Evolutionary conservation across 140 eudicot species (phyloP), one percentile per base, ranked within the genome.

Genomic region (Erigeron philadelphicus): DNA sequence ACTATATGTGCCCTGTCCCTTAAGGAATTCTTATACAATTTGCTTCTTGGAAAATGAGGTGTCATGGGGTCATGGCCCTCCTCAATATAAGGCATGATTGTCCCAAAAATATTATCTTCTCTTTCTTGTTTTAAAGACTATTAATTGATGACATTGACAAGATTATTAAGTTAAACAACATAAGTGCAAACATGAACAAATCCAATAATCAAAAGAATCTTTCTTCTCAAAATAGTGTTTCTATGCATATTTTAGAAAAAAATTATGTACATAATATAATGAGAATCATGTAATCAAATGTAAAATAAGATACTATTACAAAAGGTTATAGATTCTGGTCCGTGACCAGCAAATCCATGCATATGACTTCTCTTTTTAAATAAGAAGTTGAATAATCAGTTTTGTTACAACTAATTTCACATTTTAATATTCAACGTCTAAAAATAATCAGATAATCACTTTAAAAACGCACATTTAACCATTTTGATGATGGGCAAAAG

Each of bases 1-100:
- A 76, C 72, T 76, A 63, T 41, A 21, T 78, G 38, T 31, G 70
- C 77, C 70, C 81, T 72, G 48, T 66, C 17, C 64, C 70, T 46
- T 46, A 63, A 57, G 78, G 48, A 78, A 72, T 65, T 72, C 73
- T 41, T 46, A 40, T 15, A 18, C 70, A 56, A 18, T 64, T 64
- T 71, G 63, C 67, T 65, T 46, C 74, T 25, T 46, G 43, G 69
- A 72, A 72, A 46, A 41, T 47, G 77, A 72, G 47, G 57, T 40
- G 38, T 64, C 73, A 71, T 62, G 19, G 59, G 49, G 23, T 6
- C 65, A 57, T 70, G 77, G 49, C 68, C 67, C 71, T 64, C 70
- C 41, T 73, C 72, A 61, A 75, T 67, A 41, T 13, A 77, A 64
- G 15, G 61, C 72, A 70, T 77, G 23, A 71, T 52, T 61, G 52